Evolutionary conservation across 768 basidiomycete species (phyloP).

Genomic region (Tylopilus subfusipes): DNA sequence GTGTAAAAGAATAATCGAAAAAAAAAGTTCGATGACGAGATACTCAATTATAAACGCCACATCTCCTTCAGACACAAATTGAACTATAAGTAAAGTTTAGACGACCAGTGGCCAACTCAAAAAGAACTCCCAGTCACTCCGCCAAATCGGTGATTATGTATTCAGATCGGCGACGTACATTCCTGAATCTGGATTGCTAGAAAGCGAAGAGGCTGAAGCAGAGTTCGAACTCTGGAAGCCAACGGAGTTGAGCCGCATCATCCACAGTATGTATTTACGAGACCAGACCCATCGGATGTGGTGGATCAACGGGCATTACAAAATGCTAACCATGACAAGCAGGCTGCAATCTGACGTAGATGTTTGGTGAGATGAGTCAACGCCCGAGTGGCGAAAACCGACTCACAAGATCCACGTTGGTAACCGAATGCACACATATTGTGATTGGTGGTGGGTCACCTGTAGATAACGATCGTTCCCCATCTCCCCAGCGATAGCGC

Average conservation of each 20-base stretch:
- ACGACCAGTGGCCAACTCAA: not conserved
- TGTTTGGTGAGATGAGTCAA: conserved; percentile 9
- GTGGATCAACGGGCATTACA: conserved; percentile 30
- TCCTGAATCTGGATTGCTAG: not conserved
- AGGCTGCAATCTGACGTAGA: conserved; percentile 19
- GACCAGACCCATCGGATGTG: conserved; percentile 5
- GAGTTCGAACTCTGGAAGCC: not conserved
- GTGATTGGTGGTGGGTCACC: conserved; percentile 4
- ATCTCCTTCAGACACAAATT: conserved; percentile 16
- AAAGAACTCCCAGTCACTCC: not conserved
- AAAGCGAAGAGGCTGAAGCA: conserved; percentile 1
- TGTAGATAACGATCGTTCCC: conserved; percentile 31
- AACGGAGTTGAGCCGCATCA: conserved; percentile 1
- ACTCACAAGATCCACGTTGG: conserved; percentile 22
- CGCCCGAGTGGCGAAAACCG: conserved; percentile 4
- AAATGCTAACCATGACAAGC: conserved; percentile 9
- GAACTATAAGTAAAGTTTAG: conserved; percentile 3
- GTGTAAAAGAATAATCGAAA: conserved; percentile 4
- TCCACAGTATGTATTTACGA: conserved; percentile 18
- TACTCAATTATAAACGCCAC: conserved; percentile 25
- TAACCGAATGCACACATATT: conserved; percentile 7
- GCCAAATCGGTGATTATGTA: not conserved
- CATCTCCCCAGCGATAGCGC: conserved; percentile 37
- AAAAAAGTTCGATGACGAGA: not conserved
- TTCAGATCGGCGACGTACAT: not conserved